Conservation (phyloP, 202 grass and related monocot species). For the Carex sylvatica region DNA sequence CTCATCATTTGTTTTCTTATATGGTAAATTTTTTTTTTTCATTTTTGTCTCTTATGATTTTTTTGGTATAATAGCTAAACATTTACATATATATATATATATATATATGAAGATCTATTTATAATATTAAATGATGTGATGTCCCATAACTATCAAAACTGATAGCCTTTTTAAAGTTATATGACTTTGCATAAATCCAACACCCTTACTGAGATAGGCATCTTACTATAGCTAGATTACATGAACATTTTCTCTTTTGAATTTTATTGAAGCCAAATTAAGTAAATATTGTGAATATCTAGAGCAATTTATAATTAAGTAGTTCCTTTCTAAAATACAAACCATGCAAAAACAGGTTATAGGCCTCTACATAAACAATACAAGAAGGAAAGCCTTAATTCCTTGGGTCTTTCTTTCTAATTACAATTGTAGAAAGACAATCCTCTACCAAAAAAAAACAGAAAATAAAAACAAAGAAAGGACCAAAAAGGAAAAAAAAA, state of each 20-base stretch:
- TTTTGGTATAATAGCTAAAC: no score
- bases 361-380: slow-evolving; percentile 3
- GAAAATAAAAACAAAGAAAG: neutral
- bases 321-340: neutral
- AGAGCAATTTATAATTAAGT: neutral
- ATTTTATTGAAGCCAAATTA: neutral
- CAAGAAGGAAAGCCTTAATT: slow-evolving; percentile 13
- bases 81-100: no score
- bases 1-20: neutral
- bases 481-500: neutral
- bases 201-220: neutral
- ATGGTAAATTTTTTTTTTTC: neutral
- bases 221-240: neutral
- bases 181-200: neutral
- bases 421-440: slow-evolving; percentile 26
- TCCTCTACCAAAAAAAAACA: slow-evolving; percentile 13
- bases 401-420: slow-evolving; percentile 3
- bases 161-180: neutral
- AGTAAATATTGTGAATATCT: neutral
- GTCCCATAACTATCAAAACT: neutral
- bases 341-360: neutral
- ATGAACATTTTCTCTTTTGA: neutral
- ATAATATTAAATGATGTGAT: neutral
- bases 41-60: neutral
- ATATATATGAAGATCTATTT: neutral